Evolutionary conservation across 2,329 filamentous ascomycete species (phyloP).

Genomic region (Magnaporthiopsis rhizophila): DNA sequence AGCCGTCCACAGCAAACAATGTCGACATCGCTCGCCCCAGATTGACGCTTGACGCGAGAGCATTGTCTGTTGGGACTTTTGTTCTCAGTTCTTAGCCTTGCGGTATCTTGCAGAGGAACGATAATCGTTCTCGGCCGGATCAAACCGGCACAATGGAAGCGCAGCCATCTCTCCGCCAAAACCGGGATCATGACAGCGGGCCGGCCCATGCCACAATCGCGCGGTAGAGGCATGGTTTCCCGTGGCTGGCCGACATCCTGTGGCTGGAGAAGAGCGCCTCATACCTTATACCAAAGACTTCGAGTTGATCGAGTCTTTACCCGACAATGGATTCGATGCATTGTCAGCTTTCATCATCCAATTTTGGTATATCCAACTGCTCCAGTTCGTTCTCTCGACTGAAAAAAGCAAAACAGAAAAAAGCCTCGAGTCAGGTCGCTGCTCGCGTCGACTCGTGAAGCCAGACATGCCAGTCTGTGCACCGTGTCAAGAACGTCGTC

Average conservation of each 20-base stretch:
- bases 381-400: neutral
- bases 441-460: neutral
- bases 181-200: neutral
- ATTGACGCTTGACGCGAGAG: neutral
- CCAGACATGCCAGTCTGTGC: neutral
- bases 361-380: neutral
- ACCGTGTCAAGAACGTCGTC: neutral
- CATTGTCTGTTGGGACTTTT: too few species aligned
- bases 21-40: neutral
- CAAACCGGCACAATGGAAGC: too few species aligned
- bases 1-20: neutral
- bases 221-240: neutral
- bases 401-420: too few species aligned
- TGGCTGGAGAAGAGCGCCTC: too few species aligned
- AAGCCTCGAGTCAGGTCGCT: neutral
- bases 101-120: too few species aligned
- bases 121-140: neutral
- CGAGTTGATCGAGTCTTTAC: too few species aligned
- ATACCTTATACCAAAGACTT: too few species aligned
- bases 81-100: neutral
- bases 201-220: neutral
- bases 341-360: neutral
- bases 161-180: neutral
- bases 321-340: too few species aligned
- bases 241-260: too few species aligned